phyloP scores from a whole-genome alignment of 2,329 filamentous ascomycete species.

The Knufia petricola region DNA sequence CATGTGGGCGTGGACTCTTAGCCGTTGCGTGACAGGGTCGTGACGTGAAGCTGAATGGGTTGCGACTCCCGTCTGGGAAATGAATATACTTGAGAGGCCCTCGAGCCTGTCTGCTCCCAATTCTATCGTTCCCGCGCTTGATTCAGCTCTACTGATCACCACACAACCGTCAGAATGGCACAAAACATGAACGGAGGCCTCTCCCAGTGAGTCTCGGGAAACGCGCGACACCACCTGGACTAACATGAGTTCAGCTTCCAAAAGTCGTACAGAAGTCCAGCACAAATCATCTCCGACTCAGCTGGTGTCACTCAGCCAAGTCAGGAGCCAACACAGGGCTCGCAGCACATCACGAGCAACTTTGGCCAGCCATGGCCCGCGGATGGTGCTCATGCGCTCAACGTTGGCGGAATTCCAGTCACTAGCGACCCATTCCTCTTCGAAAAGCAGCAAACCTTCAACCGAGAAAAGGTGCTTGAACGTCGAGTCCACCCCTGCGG shows the following conservation, averaged over 20 bases:
- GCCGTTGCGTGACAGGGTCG: no score
- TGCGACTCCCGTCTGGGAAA: no score
- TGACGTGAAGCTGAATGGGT: no score
- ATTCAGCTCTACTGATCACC: no score
- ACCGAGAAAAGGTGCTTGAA: neutral
- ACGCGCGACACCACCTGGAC: no score
- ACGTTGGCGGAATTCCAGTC: neutral
- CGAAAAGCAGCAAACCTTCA: conserved; percentile 7
- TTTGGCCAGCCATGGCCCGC: neutral
- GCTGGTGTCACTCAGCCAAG: conserved; percentile 62
- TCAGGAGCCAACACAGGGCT: neutral
- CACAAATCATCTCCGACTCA: conserved; percentile 69
- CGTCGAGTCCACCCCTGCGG: conserved; percentile 11
- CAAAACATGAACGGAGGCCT: no score
- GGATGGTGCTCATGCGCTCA: neutral
- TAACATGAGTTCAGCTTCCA: neutral
- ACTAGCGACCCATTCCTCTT: conserved; percentile 4
- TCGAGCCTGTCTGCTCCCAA: no score
- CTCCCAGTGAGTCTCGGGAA: no score
- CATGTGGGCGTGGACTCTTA: no score
- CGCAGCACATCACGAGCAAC: neutral
- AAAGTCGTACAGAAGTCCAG: conserved; percentile 27
- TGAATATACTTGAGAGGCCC: no score
- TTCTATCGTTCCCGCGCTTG: no score
- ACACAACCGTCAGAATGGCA: no score